Evolutionary conservation across 129 eudicot genomes (phyloP).

Genomic region (Saussurea involucrata): DNA sequence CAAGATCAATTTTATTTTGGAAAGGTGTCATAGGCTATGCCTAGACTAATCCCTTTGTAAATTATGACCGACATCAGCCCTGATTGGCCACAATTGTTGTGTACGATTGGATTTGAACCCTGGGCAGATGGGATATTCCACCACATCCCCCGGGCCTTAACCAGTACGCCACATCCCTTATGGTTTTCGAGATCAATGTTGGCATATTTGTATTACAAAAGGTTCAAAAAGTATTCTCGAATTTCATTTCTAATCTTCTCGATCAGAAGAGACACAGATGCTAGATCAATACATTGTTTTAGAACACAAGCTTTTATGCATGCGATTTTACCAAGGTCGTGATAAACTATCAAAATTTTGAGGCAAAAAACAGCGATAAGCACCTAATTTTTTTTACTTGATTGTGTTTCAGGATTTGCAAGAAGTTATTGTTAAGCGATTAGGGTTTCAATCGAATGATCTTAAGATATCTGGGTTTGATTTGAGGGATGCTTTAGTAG

Average conservation of each 20-base stretch:
- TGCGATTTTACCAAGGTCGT: neutral
- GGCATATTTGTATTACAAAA: neutral
- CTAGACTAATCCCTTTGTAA: no score
- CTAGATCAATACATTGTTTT: neutral
- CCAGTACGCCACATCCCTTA: no score
- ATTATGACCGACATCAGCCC: no score
- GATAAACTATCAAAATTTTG: neutral
- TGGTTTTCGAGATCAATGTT: neutral
- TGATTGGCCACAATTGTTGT: no score
- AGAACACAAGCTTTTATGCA: neutral
- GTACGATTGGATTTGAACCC: no score
- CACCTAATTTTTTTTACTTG: neutral
- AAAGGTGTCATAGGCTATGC: no score
- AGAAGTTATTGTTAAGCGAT: slow-evolving; percentile 83
- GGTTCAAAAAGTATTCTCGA: neutral
- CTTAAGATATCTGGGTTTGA: slow-evolving; percentile 89
- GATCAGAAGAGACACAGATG: neutral
- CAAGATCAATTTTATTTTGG: no score
- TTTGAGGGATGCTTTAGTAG: slow-evolving; percentile 73
- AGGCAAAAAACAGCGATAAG: neutral
- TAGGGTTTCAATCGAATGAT: slow-evolving; percentile 89
- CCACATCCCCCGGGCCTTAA: no score
- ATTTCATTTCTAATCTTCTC: neutral
- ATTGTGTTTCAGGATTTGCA: slow-evolving; percentile 64
- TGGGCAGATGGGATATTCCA: no score